Evolutionary conservation across 1,139 yeast genomes (phyloP), one percentile per base, ranked within the genome.

Genomic region (Suhomyces panamericanus): DNA sequence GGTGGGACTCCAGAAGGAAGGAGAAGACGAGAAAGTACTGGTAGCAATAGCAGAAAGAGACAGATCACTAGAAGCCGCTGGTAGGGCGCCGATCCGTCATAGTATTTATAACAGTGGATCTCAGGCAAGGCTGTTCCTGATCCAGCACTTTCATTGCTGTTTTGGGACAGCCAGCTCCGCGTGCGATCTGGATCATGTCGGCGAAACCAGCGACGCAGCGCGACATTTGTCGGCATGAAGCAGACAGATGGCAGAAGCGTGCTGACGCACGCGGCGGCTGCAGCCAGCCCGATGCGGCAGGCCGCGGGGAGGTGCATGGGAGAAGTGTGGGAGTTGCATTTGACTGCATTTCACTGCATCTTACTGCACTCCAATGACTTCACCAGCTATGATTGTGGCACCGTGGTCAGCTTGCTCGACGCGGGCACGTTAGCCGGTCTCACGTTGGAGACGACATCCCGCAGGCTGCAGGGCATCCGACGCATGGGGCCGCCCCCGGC

Each of bases 141-240:
- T 44, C 48, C 48, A 44, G 48, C 48, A 44, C 48, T 41, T 41
- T 41, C 41, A 44, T 41, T 44, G 32, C 48, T 32, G 31, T 32
- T 38, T 44, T 38, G 42, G 48, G 44, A 44, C 40, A 44, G 44
- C 48, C 48, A 44, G 48, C 48, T 42, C 48, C 44, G 44, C 35
- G 33, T 29, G 28, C 42, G 48, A 44, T 44, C 48, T 39, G 37
- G 20, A 22, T 14, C 26, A 41, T 44, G 44, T 44, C 48, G 44
- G 27, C 32, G 37, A 44, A 27, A 32, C 44, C 40, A 38, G 41
- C 41, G 32, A 26, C 38, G 44, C 44, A 36, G 15, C 13, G 39
- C 39, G 39, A 36, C 39, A 36, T 36, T 29, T 12, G 16, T 10
- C 24, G 24, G 24, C 24, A 20, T 20, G 24, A 20, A 20, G 24